phyloP scores from a whole-genome alignment of 441 rosid genomes.

The Syzygium syzygioides region DNA sequence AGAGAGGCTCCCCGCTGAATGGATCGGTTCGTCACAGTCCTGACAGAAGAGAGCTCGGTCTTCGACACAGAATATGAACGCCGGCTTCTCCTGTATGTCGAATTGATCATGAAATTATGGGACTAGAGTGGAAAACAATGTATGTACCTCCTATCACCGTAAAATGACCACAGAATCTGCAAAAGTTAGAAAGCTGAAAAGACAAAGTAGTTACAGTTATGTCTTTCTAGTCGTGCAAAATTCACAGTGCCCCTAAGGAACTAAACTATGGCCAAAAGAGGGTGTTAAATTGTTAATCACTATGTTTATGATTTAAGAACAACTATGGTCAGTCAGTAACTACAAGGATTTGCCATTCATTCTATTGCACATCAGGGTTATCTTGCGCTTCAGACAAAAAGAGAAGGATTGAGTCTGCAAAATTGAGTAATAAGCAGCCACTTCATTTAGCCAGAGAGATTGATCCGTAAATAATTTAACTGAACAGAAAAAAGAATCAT shows the following conservation, averaged over 20 bases:
- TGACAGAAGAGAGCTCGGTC: slow-evolving; percentile 28
- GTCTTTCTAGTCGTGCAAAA: background rate
- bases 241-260: background rate
- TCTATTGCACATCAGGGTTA: background rate
- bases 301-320: too few relatives aligned
- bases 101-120: background rate
- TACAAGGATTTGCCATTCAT: background rate
- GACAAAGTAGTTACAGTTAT: background rate
- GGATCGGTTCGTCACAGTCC: slow-evolving; percentile 22
- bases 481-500: background rate
- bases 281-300: background rate
- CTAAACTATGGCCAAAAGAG: background rate
- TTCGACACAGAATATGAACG: slow-evolving; percentile 29
- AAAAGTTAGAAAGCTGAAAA: background rate
- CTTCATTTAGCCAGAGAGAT: background rate
- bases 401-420: background rate
- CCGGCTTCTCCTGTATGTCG: slow-evolving; percentile 14
- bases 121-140: background rate
- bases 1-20: slow-evolving; percentile 3
- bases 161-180: background rate
- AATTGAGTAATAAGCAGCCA: background rate
- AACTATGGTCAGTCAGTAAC: background rate
- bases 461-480: background rate
- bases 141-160: background rate
- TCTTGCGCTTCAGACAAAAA: background rate